phyloP scores from a whole-genome alignment of 148 eudicot genomes.

The Fagopyrum homotropicum region DNA sequence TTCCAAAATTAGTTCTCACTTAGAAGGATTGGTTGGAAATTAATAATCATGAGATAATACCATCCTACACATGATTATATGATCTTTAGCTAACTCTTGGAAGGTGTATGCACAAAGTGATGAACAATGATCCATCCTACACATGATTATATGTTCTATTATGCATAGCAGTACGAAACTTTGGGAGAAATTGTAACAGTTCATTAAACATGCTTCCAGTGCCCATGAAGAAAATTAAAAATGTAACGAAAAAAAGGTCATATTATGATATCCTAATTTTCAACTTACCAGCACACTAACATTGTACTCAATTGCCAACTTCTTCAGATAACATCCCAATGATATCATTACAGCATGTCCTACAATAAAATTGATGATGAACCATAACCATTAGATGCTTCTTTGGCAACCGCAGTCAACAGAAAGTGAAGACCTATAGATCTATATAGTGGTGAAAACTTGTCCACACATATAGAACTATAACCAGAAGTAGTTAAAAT shows the following conservation, averaged over 20 bases:
- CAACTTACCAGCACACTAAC: conserved; percentile 59
- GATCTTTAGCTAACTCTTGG: neutral
- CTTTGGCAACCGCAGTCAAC: neutral
- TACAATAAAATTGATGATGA: conserved; percentile 24
- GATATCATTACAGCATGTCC: conserved; percentile 85
- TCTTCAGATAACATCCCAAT: conserved; percentile 69
- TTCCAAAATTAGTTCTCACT: neutral
- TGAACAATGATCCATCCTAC: neutral
- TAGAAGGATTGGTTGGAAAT: neutral
- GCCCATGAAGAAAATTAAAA: neutral
- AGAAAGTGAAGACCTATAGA: neutral
- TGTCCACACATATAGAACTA: neutral
- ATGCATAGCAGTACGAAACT: neutral
- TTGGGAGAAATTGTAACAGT: neutral
- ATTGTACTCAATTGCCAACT: conserved; percentile 65
- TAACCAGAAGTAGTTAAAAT: neutral
- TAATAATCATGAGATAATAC: neutral
- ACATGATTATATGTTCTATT: neutral
- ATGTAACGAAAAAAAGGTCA: neutral
- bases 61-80: neutral
- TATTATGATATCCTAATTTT: neutral
- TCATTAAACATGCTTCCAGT: neutral
- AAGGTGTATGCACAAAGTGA: neutral
- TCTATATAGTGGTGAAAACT: neutral
- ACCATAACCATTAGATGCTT: conserved; percentile 21